Conservation (phyloP, 441 rosid species). For the Hura crepitans region DNA sequence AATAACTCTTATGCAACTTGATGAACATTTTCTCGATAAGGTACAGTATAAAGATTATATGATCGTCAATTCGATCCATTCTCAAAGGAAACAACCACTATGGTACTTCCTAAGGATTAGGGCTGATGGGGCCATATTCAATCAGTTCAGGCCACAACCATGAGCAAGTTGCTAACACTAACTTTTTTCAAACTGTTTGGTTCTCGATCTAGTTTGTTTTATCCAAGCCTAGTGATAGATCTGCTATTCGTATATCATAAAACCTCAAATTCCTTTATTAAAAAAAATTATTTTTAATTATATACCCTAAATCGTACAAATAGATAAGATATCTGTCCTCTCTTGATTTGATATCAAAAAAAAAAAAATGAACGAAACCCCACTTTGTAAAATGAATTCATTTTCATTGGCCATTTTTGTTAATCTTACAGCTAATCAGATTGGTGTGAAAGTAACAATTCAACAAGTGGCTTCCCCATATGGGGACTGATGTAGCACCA, state of each 20-base stretch:
- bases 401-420: conserved; percentile 4
- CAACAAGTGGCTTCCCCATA: conserved; percentile 21
- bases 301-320: too few relatives aligned
- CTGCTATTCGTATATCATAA: too few relatives aligned
- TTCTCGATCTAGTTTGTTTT: too few relatives aligned
- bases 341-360: neutral
- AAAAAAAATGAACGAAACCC: conserved; percentile 2
- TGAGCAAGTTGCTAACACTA: neutral
- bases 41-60: neutral
- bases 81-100: neutral
- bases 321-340: too few relatives aligned
- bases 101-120: neutral
- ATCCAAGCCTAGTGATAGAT: too few relatives aligned
- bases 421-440: conserved; percentile 3
- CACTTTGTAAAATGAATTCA: conserved; percentile 12
- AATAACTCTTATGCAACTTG: conserved; percentile 18
- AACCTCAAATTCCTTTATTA: too few relatives aligned
- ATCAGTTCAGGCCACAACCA: neutral
- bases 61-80: neutral
- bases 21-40: neutral
- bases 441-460: conserved; percentile 11
- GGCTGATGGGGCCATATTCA: neutral
- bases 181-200: too few relatives aligned
- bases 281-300: too few relatives aligned
- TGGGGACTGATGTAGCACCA: conserved; percentile 17